These are phyloP conservation scores for Penicillium occitanis DNA, from an alignment of 2,329 filamentous ascomycete species.

Conservation along the genomic window DNA sequence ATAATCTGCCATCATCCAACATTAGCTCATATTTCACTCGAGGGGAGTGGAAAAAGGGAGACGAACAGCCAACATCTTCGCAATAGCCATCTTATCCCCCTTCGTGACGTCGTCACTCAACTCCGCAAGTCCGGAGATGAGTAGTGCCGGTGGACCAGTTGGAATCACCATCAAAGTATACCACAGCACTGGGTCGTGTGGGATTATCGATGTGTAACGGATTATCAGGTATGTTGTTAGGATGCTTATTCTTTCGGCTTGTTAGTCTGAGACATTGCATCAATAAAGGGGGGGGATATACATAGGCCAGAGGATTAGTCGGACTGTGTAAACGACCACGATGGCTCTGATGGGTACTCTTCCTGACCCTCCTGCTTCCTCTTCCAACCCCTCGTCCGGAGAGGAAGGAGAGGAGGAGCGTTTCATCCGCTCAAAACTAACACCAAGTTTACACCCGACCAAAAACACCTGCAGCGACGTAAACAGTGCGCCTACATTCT, in stretches of 20 bases:
- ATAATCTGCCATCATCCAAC: conserved; percentile 26
- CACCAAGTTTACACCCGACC: conserved; percentile 64
- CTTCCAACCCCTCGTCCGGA: background rate
- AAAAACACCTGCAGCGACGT: conserved; percentile 65
- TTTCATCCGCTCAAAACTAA: conserved; percentile 51
- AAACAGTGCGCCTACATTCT: conserved; percentile 64
- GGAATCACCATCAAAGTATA: conserved; percentile 64
- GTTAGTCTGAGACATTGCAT: background rate
- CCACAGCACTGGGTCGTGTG: conserved; percentile 64
- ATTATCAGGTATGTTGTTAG: conserved; percentile 57
- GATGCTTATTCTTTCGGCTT: conserved; percentile 48
- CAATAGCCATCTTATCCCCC: conserved; percentile 54
- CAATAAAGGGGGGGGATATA: conserved; percentile 24
- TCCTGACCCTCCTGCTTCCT: conserved; percentile 27
- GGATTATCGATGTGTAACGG: conserved; percentile 52
- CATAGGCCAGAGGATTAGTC: conserved; percentile 63
- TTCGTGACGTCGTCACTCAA: conserved; percentile 43
- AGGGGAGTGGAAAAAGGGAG: no score
- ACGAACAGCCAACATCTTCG: conserved; percentile 52
- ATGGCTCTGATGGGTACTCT: conserved; percentile 47
- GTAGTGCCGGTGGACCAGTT: conserved; percentile 56
- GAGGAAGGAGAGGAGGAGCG: conserved; percentile 13
- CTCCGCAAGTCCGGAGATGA: conserved; percentile 54
- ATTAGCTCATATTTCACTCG: background rate
- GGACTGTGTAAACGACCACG: conserved; percentile 53